A percentile compares a stretch with the other conserved stretches of the same genome.
Evolutionary conservation across 2,329 filamentous ascomycete genomes (phyloP).

Genomic region (Lasiodiplodia gonubiensis): DNA sequence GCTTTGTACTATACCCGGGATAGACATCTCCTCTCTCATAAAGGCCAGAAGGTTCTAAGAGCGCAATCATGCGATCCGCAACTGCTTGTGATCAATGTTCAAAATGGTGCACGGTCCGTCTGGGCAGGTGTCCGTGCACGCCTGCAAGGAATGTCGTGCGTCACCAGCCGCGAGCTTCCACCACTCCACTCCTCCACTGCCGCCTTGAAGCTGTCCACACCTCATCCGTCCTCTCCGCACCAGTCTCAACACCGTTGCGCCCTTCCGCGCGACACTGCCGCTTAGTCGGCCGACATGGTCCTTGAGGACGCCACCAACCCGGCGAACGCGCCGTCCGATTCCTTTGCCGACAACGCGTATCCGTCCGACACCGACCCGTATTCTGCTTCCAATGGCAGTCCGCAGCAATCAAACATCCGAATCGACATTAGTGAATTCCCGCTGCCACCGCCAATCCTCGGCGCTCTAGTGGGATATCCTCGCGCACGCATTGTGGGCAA

Average conservation of each 20-base stretch:
- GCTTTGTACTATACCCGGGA: constrained; percentile 24
- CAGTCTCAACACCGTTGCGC: not conserved
- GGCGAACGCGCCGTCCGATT: constrained; percentile 34
- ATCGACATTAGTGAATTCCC: constrained; percentile 49
- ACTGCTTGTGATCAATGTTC: not conserved
- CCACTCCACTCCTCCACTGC: not conserved
- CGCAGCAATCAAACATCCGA: not conserved
- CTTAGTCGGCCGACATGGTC: constrained; percentile 45
- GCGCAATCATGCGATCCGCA: not conserved
- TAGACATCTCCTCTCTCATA: constrained; percentile 26
- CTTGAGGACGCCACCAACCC: constrained; percentile 45
- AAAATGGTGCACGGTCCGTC: not conserved
- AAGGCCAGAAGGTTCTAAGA: constrained; percentile 10
- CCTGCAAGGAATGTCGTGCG: constrained; percentile 3
- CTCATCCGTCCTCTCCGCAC: not conserved
- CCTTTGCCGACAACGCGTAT: constrained; percentile 39
- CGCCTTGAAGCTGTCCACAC: not conserved
- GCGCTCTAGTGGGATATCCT: constrained; percentile 40
- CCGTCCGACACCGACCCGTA: constrained; percentile 48
- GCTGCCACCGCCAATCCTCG: constrained; percentile 44
- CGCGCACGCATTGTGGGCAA: constrained; percentile 38
- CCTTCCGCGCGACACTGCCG: not conserved
- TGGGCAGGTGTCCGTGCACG: constrained; percentile 4
- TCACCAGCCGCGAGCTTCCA: constrained; percentile 6
- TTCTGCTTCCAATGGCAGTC: constrained; percentile 30